Evolutionary conservation across 768 basidiomycete species (phyloP), one percentile per base, ranked within the genome.

Genomic region (Lactarius evosmus): DNA sequence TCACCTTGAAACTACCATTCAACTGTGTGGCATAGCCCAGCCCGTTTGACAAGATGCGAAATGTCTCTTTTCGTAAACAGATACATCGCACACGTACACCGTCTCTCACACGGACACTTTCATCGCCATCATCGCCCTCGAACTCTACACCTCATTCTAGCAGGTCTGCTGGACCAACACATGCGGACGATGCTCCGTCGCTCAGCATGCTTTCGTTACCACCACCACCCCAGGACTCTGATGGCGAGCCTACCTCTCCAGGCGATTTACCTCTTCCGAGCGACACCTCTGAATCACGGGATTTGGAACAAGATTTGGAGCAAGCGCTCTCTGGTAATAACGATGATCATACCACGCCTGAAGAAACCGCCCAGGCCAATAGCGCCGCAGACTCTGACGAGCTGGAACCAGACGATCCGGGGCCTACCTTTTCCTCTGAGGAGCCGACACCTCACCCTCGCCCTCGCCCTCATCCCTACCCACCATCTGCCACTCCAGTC

Each of bases 371-470:
- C 2, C 51, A 29, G 19, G 38, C 50, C 7, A 38, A 51, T 40
- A 59, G 53, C n/a, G 51, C 32, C 30, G 32, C 56, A 14, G 29
- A 16, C 29, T 56, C 56, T 27, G 56, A 53, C 1, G 59, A 52
- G n/a, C 33, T 32, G n/a, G n/a, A n/a, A 52, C 53, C 50, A 2
- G 55, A 61, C n/a, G 62, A 61, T 7, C 66, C 70, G 19, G 86
- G 88, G 56, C 86, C 87, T 5, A 90, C 88, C 0, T 90, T 90
- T 70, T 89, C 88, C 0, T 88, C 89, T 11, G 86, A 88, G 36
- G 85, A 82, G 1, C 60, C 63, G 1, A 71, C 71, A 2, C 62
- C 63, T n/a, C 52, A 27, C 12, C 62, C 69, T 7, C 27, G n/a
- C n/a, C n/a, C n/a, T n/a, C n/a, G n/a, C n/a, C 62, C 63, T n/a